Conservation (phyloP, 1,284 basidiomycete species). For the Flammula alnicola region DNA sequence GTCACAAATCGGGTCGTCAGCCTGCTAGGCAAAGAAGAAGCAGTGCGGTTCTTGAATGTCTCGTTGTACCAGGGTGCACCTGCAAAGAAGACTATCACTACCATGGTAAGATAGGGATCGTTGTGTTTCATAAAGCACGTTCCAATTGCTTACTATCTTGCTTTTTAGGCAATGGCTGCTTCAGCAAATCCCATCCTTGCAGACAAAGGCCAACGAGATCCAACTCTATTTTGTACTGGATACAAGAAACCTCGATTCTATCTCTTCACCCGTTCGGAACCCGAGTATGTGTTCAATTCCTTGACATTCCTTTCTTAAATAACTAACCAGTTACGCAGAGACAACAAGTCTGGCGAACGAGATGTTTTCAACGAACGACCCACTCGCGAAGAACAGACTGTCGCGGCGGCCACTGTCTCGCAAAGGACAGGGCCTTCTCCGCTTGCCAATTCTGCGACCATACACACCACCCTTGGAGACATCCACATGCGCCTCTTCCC, state of each 20-base stretch:
- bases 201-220: slow-evolving; percentile 83
- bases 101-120: slow-evolving; percentile 58
- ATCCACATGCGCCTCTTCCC: slow-evolving; percentile 93
- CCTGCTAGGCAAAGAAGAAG: slow-evolving; percentile 94
- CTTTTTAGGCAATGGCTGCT: slow-evolving; percentile 83
- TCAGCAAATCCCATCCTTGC: slow-evolving; percentile 94
- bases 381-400: slow-evolving; percentile 94
- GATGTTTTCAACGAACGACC: slow-evolving; percentile 99
- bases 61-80: slow-evolving; percentile 94
- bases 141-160: neutral
- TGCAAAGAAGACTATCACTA: slow-evolving; percentile 83
- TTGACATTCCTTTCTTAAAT: neutral
- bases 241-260: slow-evolving; percentile 97
- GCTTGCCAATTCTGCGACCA: slow-evolving; percentile 78
- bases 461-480: slow-evolving; percentile 96
- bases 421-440: slow-evolving; percentile 61
- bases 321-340: slow-evolving; percentile 56
- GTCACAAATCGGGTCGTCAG: slow-evolving; percentile 93
- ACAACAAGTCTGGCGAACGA: slow-evolving; percentile 86
- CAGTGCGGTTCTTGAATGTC: slow-evolving; percentile 88
- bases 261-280: slow-evolving; percentile 91
- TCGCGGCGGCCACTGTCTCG: slow-evolving; percentile 69
- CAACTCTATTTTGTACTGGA: slow-evolving; percentile 92
- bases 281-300: slow-evolving; percentile 75
- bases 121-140: neutral